phyloP scores from a whole-genome alignment of 495 filamentous ascomycete species.

The Lentithecium fluviatile region DNA sequence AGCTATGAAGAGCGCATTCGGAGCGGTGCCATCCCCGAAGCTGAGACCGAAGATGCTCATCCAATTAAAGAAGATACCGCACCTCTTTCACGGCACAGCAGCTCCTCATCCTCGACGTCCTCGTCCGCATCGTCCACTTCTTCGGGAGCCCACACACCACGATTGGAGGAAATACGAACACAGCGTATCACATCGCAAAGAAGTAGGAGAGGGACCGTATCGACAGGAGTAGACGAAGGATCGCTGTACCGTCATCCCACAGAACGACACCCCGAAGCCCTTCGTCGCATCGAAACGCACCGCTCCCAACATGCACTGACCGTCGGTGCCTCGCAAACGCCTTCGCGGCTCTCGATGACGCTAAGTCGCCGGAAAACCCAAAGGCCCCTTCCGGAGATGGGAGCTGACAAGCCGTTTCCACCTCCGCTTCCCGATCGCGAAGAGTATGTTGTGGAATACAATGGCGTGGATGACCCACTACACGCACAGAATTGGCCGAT shows the following conservation, averaged over 20 bases:
- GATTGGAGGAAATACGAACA: constrained; percentile 7
- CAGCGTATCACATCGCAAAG: neutral
- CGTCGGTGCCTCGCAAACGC: constrained; percentile 4
- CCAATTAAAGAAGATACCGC: constrained; percentile 7
- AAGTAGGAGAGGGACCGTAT: neutral
- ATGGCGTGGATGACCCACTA: constrained; percentile 50
- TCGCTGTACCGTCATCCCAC: constrained; percentile 23
- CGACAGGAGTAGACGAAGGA: neutral
- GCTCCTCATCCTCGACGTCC: constrained; percentile 9
- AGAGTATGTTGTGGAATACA: constrained; percentile 56
- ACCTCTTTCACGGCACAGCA: constrained; percentile 6
- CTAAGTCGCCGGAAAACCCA: neutral
- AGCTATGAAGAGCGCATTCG: neutral
- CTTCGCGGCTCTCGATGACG: neutral
- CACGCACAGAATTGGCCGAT: constrained; percentile 56
- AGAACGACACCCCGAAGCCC: constrained; percentile 23
- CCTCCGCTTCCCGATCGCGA: constrained; percentile 44
- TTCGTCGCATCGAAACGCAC: constrained; percentile 25
- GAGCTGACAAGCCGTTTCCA: constrained; percentile 46
- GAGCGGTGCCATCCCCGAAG: neutral
- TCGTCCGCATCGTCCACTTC: neutral
- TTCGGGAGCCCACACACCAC: neutral
- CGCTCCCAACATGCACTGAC: constrained; percentile 15
- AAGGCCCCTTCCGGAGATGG: constrained; percentile 29
- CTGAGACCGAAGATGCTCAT: no score